These are phyloP conservation scores for Eucalyptus virginea DNA, from an alignment of 345 rosid species.

Conservation along the genomic window DNA sequence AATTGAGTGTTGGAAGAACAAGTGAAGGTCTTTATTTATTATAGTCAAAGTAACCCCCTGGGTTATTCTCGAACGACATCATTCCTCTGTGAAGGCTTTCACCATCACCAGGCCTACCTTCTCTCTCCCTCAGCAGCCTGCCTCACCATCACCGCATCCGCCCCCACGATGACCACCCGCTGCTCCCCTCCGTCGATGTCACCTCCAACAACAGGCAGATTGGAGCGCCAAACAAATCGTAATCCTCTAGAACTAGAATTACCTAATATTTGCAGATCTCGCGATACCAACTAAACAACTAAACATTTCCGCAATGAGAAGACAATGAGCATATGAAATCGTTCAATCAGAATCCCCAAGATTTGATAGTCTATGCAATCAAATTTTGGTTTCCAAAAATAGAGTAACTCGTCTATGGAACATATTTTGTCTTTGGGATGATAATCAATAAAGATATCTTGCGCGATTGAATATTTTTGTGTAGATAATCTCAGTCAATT, in stretches of 20 bases:
- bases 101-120: no score
- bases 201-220: not conserved
- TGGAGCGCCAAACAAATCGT: not conserved
- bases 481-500: not conserved
- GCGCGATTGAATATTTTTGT: not conserved
- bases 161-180: not conserved
- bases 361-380: not conserved
- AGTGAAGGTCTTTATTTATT: no score
- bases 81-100: no score
- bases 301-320: not conserved
- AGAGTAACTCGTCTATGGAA: not conserved
- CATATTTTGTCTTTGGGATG: no score
- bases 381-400: not conserved
- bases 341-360: not conserved
- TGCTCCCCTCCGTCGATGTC: not conserved
- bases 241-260: not conserved
- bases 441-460: no score
- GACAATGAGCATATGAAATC: not conserved
- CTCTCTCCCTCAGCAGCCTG: not conserved
- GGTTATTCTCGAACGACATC: no score
- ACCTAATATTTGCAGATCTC: not conserved
- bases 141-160: not conserved
- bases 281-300: not conserved
- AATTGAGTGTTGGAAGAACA: no score
- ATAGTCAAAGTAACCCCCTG: no score